A percentile compares a stretch with the other conserved stretches of the same genome.
Conservation (phyloP, 768 basidiomycete species). For the Trametopsis cervina region DNA sequence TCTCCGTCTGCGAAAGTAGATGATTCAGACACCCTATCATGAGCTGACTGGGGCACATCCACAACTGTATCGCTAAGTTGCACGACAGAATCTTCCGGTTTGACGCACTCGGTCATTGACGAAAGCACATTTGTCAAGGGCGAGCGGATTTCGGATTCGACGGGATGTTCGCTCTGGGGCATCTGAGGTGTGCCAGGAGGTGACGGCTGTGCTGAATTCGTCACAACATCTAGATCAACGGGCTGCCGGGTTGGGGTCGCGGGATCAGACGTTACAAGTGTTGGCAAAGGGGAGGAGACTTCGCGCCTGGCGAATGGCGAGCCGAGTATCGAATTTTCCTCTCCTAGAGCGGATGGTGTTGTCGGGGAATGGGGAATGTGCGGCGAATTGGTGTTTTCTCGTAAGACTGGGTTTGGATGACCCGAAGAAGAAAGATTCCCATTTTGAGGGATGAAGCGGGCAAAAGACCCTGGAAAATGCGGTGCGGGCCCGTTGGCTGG, state of each 20-base stretch:
- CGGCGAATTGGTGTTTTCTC: not conserved
- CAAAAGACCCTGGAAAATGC: not conserved
- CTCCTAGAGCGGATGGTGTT: no score
- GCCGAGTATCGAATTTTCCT: not conserved
- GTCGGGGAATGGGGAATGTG: not conserved
- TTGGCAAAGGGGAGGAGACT: not conserved
- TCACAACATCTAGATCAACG: not conserved
- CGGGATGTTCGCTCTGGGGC: not conserved
- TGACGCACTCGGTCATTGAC: not conserved
- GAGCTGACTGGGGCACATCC: not conserved
- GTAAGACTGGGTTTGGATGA: not conserved
- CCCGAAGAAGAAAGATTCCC: not conserved
- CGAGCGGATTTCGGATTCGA: no score
- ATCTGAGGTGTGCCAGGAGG: not conserved
- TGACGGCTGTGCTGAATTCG: not conserved
- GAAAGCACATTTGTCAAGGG: not conserved
- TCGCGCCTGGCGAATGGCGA: constrained; percentile 1
- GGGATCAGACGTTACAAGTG: not conserved
- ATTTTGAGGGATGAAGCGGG: not conserved
- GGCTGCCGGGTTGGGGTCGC: not conserved
- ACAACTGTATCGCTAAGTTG: not conserved
- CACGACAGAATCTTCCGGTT: not conserved
- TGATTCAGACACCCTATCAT: not conserved
- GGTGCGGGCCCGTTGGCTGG: constrained; percentile 18
- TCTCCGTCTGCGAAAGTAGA: not conserved